Evolutionary conservation across 2,329 filamentous ascomycete genomes (phyloP), one percentile per base, ranked within the genome.

Genomic region (Periconia macrospinosa): DNA sequence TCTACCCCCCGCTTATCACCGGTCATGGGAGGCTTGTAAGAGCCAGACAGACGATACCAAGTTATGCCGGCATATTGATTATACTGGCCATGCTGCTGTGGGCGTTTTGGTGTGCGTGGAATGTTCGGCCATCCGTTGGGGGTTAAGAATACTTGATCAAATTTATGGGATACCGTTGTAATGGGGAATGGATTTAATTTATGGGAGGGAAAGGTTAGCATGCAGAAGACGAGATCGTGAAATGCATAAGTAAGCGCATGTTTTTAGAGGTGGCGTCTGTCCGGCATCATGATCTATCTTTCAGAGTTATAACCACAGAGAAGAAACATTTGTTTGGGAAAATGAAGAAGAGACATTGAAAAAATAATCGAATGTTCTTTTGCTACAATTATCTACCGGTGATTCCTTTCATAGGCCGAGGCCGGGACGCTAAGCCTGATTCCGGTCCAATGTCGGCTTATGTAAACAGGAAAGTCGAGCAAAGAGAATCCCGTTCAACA

Each of bases 401-500:
- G 11, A 10, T 37, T 37, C 11, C 33, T 14, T 13, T 13, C 33
- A 37, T 37, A 13, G n/a, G n/a, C n/a, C n/a, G n/a, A n/a, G n/a
- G n/a, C n/a, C n/a, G 33, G 15, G 14, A 30, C 33, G 45, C 45
- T 47, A 47, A n/a, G 15, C 18, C 14, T 3, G 40, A 9, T 13
- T 17, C 23, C 44, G 45, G 45, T 11, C n/a, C 17, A 20, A 18
- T 40, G 11, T 40, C 30, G 45, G 45, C 45, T n/a, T n/a, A n/a
- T n/a, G n/a, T 17, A 42, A 42, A 19, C 19, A 19, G 17, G 23
- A 30, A 20, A 6, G 17, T 37, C 23, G 43, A 45, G 33, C 33
- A 37, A 10, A 45, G 43, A 45, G 20, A 30, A 33, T 30, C 30
- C 43, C 30, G 20, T 23, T 63, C 61, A 55, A 55, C 58, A 57